Evolutionary conservation across 176 grass and related monocot species (phyloP).

Genomic region (Juncus effusus): DNA sequence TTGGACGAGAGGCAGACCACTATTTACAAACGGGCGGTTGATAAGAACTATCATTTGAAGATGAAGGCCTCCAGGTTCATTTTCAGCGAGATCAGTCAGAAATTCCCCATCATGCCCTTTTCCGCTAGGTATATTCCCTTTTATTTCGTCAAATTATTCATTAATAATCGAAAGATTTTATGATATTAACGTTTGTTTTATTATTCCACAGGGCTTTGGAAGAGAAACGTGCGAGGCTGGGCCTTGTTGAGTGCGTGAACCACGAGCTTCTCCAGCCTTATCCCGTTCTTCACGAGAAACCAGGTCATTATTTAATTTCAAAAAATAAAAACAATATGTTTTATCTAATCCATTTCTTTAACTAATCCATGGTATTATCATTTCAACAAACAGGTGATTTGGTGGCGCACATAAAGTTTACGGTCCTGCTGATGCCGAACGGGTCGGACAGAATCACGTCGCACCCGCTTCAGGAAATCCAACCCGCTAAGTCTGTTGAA

Average conservation of each 20-base stretch:
- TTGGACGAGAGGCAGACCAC: slow-evolving; percentile 99
- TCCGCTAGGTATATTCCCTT: slow-evolving; percentile 57
- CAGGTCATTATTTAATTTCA: slow-evolving; percentile 42
- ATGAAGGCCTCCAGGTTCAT: slow-evolving; percentile 99
- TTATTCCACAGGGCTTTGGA: slow-evolving; percentile 66
- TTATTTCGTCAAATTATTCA: background rate
- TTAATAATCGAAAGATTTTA: background rate
- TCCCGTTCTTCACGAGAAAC: slow-evolving; percentile 95
- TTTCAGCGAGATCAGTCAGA: slow-evolving; percentile 98
- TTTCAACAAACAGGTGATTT: slow-evolving; percentile 49
- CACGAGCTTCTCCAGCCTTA: slow-evolving; percentile 98
- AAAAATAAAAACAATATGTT: too few relatives aligned
- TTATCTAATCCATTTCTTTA: background rate
- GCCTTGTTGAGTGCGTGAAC: slow-evolving; percentile 94
- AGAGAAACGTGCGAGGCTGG: slow-evolving; percentile 89
- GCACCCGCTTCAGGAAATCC: slow-evolving; percentile 53
- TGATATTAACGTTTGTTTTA: background rate
- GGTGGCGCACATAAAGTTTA: slow-evolving; percentile 96
- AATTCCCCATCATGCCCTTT: slow-evolving; percentile 99
- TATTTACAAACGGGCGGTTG: slow-evolving; percentile 94
- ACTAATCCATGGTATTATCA: slow-evolving; percentile 15
- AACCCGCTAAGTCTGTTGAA: slow-evolving; percentile 53
- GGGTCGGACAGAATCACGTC: slow-evolving; percentile 81
- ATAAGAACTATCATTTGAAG: slow-evolving; percentile 98
- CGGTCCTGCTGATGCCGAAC: slow-evolving; percentile 90